Conservation (phyloP, 805 yeast genomes). For the Kregervanrija delftensis region DNA sequence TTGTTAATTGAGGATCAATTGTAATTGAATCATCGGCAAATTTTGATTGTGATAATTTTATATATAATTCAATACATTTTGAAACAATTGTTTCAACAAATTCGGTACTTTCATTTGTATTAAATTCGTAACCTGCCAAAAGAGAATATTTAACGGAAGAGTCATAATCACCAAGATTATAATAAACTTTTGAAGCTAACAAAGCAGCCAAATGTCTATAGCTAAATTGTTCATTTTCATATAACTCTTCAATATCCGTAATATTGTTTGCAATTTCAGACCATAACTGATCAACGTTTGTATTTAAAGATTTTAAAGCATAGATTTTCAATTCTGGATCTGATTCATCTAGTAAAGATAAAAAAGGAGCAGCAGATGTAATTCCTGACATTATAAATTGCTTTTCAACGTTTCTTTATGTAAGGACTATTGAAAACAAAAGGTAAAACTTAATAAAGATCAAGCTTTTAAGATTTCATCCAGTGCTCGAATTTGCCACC, state of each 20-base stretch:
- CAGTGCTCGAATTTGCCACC: too few species aligned
- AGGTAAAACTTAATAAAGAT: too few species aligned
- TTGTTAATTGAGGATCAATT: slow-evolving; percentile 56
- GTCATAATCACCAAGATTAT: slow-evolving; percentile 90
- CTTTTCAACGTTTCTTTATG: too few species aligned
- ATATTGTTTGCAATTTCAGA: slow-evolving; percentile 92
- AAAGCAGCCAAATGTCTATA: slow-evolving; percentile 82
- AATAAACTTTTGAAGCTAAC: slow-evolving; percentile 82
- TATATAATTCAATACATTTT: slow-evolving; percentile 83
- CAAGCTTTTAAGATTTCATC: too few species aligned
- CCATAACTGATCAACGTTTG: slow-evolving; percentile 87
- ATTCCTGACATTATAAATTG: slow-evolving; percentile 20
- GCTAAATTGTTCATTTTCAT: slow-evolving; percentile 69
- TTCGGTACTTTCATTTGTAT: slow-evolving; percentile 71
- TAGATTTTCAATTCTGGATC: slow-evolving; percentile 72
- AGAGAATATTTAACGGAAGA: slow-evolving; percentile 85
- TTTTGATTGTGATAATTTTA: slow-evolving; percentile 48
- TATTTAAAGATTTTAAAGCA: slow-evolving; percentile 77
- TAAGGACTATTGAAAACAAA: too few species aligned
- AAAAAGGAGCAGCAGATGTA: slow-evolving; percentile 84
- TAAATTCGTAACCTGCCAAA: slow-evolving; percentile 73
- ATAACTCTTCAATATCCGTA: slow-evolving; percentile 82
- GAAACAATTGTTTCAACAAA: slow-evolving; percentile 91
- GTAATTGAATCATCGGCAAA: slow-evolving; percentile 27
- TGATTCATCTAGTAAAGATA: slow-evolving; percentile 81